These are phyloP conservation scores for Hyaloperonospora arabidopsidis DNA, from an alignment of 352 stramenopile genomes.

Conservation along the genomic window DNA sequence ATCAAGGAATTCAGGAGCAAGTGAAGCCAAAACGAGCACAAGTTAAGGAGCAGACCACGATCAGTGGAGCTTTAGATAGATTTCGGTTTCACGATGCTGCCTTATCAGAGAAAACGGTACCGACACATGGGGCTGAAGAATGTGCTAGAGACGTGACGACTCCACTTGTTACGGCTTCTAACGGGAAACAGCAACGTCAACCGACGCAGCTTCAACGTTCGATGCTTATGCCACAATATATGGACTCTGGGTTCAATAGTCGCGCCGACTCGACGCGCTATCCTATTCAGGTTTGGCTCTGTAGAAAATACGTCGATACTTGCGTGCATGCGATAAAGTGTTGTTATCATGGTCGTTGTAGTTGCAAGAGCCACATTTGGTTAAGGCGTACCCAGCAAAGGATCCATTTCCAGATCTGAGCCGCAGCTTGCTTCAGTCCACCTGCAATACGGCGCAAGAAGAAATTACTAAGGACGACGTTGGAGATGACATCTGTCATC, in stretches of 20 bases:
- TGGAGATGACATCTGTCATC: background rate
- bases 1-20: background rate
- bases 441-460: background rate
- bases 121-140: background rate
- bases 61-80: constrained; percentile 7
- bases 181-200: constrained; percentile 1
- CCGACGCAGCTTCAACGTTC: background rate
- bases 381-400: background rate
- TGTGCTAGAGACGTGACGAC: background rate
- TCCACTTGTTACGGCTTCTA: background rate
- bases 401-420: constrained; percentile 2
- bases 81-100: constrained; percentile 13
- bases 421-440: constrained; percentile 1
- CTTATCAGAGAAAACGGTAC: constrained; percentile 3
- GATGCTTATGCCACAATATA: background rate
- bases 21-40: constrained; percentile 14
- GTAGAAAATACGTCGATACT: background rate
- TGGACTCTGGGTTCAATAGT: background rate
- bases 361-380: background rate
- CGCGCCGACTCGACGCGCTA: background rate
- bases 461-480: no score
- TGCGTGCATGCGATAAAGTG: background rate
- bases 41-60: constrained; percentile 1
- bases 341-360: no score
- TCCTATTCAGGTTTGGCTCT: constrained; percentile 9